Evolutionary conservation across 2,329 filamentous ascomycete species (phyloP), one percentile per base, ranked within the genome.

Genomic region (Keithomyces neogunnii): DNA sequence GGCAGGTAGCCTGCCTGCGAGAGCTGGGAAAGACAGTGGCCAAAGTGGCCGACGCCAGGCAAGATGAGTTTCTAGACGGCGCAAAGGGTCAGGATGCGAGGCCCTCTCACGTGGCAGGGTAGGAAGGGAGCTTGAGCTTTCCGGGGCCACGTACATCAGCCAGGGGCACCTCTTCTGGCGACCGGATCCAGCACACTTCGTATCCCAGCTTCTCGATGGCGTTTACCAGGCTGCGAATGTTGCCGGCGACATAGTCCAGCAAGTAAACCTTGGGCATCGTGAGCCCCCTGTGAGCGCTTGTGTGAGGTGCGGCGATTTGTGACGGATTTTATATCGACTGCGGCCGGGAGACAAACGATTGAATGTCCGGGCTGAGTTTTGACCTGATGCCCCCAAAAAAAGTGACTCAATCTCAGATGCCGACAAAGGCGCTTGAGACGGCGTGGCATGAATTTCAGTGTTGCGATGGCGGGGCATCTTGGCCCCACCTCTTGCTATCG

Each of bases 201-300:
- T 92, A 97, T 55, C 93, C 93, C 53, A 92, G 80, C 70, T 93
- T 95, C 69, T 99, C 92, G 63, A 99, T 95, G 62, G 92, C 93
- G 75, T 99, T 99, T 66, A 91, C 92, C 62, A 99, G 81, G 57
- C 91, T 96, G 58, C 92, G 86, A 61, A 99, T 85, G 69, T 99
- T 99, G 65, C 93, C 93, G 55, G 93, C 92, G 59, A 96, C 92
- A 68, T 96, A 97, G 73, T 97, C 77, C 61, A 86, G 71, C 51
- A 93, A 72, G 71, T 92, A 81, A 57, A 92, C 87, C 47, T 80
- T 88, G 57, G 87, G 82, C 86, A 90, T 90, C 48, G 61, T 77
- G 62, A 55, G 59, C 50, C 52, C 40, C 29, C 33, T 33, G 29
- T 9, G 30, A 10, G 36, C 6, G 5, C 10, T 28, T 28, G 8